phyloP scores from a whole-genome alignment of 192 early-diverging fungal species.

The Linnemannia exigua region DNA sequence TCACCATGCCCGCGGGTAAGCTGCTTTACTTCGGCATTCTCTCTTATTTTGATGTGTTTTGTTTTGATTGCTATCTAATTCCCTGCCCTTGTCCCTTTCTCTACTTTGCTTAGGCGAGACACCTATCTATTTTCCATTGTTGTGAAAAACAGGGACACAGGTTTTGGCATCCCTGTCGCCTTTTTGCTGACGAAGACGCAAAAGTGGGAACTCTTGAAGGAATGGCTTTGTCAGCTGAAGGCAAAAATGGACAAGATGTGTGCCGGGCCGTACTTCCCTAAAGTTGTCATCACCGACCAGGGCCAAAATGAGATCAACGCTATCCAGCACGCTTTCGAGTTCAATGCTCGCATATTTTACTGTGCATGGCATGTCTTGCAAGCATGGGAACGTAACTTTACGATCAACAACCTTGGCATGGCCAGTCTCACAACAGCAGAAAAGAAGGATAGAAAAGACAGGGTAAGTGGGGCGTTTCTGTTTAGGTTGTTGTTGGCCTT shows the following conservation, averaged over 20 bases:
- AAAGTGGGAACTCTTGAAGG: not conserved
- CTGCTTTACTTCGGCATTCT: no score
- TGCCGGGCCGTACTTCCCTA: not conserved
- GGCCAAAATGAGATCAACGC: slow-evolving; percentile 26
- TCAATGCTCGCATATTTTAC: not conserved
- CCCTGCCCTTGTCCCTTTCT: no score
- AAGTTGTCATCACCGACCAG: slow-evolving; percentile 23
- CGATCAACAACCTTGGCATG: not conserved
- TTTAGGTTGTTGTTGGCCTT: no score
- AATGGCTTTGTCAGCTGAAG: not conserved
- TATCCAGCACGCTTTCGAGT: not conserved
- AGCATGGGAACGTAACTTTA: slow-evolving; percentile 10
- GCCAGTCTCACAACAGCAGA: not conserved
- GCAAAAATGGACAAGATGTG: not conserved
- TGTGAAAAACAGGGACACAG: slow-evolving; percentile 8
- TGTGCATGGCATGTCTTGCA: slow-evolving; percentile 28
- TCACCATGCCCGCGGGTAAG: no score
- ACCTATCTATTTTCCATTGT: slow-evolving; percentile 4
- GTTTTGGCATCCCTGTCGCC: slow-evolving; percentile 6
- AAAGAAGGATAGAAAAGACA: not conserved
- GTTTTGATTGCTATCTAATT: no score
- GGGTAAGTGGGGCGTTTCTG: not conserved
- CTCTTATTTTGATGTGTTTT: no score
- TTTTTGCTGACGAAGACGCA: slow-evolving; percentile 7
- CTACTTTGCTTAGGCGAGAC: no score